These are phyloP conservation scores for Porodaedalea pini DNA, from an alignment of 1,284 basidiomycete species.

Conservation along the genomic window DNA sequence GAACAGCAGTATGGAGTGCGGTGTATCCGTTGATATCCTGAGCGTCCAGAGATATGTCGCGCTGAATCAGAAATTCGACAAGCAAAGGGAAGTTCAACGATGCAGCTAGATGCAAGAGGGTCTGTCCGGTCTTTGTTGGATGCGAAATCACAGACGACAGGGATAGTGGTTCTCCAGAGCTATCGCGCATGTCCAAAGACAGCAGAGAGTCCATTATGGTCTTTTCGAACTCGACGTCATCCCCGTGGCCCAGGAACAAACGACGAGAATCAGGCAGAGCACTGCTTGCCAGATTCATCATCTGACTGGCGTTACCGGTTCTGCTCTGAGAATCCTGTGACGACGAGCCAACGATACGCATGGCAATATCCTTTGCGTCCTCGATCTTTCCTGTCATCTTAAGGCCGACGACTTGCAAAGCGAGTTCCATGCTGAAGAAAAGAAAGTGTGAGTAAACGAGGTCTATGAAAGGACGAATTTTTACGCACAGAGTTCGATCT, in stretches of 20 bases:
- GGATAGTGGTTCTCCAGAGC: constrained; percentile 35
- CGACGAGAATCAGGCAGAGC: constrained; percentile 47
- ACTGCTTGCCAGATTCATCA: constrained; percentile 52
- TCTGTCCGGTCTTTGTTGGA: constrained; percentile 68
- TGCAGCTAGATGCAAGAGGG: constrained; percentile 83
- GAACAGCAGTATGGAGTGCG: constrained; percentile 82
- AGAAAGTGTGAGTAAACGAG: constrained; percentile 24
- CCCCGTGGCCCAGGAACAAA: constrained; percentile 48
- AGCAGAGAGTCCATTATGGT: constrained; percentile 78
- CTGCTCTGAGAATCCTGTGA: constrained; percentile 36
- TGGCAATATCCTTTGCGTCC: constrained; percentile 87
- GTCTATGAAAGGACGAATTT: constrained; percentile 18
- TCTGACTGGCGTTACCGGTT: constrained; percentile 35
- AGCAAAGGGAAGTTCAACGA: constrained; percentile 79
- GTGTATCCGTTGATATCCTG: constrained; percentile 91
- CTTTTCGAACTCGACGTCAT: constrained; percentile 68
- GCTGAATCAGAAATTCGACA: constrained; percentile 67
- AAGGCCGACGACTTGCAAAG: constrained; percentile 89
- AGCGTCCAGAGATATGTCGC: constrained; percentile 75
- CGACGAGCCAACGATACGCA: constrained; percentile 72
- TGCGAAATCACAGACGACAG: constrained; percentile 56
- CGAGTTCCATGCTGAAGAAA: constrained; percentile 80
- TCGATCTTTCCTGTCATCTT: constrained; percentile 97
- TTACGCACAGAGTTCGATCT: constrained; percentile 79
- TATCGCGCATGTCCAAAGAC: constrained; percentile 57